Conservation (phyloP, 305 asterid species). For the Stenogyne calaminthoides region DNA sequence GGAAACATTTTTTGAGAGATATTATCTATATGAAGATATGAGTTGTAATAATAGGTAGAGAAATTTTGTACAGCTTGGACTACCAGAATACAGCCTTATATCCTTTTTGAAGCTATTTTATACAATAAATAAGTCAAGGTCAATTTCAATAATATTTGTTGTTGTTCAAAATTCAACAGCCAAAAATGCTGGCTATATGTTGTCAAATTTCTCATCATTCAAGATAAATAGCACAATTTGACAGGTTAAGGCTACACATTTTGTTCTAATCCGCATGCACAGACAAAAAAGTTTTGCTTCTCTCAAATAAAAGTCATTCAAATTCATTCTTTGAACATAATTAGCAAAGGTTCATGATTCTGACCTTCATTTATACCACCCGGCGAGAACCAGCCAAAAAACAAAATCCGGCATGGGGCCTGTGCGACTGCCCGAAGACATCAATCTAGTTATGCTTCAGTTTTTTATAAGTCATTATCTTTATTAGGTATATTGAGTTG, state of each 20-base stretch:
- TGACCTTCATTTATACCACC: constrained; percentile 75
- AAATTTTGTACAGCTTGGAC: not conserved
- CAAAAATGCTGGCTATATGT: not conserved
- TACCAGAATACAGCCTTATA: no score
- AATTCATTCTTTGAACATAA: no score
- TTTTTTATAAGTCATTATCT: no score
- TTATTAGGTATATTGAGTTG: not conserved
- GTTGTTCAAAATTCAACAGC: not conserved
- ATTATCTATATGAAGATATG: not conserved
- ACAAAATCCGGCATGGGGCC: constrained; percentile 86
- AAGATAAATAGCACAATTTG: not conserved
- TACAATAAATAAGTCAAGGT: not conserved
- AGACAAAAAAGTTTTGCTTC: no score
- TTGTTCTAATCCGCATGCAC: not conserved
- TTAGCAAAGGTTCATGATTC: no score
- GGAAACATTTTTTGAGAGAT: not conserved
- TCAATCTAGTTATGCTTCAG: not conserved
- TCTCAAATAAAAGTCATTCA: no score
- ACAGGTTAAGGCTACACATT: constrained; percentile 10
- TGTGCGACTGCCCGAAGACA: no score
- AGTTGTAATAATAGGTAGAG: not conserved
- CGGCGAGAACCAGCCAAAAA: constrained; percentile 79
- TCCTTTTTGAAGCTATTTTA: no score
- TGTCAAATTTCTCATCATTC: not conserved
- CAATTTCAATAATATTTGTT: not conserved